Evolutionary conservation across 2,329 filamentous ascomycete species (phyloP).

Genomic region (Aspergillus jensenii): DNA sequence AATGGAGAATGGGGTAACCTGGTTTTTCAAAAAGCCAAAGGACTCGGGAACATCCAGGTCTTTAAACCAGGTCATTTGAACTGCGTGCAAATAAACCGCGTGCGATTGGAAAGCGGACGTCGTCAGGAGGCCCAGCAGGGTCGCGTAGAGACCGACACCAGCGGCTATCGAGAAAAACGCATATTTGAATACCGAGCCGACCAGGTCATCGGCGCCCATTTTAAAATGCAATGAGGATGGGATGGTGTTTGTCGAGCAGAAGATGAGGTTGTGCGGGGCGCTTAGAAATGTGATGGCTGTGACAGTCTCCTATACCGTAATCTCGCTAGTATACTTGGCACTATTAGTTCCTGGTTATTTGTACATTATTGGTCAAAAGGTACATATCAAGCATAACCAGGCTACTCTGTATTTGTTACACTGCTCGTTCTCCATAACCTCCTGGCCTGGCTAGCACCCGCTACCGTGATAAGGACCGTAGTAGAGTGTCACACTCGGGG

Average conservation of each 20-base stretch:
- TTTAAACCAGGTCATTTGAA: conserved; percentile 57
- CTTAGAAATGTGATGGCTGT: too few species aligned
- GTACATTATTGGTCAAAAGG: too few species aligned
- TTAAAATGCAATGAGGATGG: not conserved
- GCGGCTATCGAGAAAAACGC: conserved; percentile 7
- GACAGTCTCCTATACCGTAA: too few species aligned
- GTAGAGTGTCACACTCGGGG: too few species aligned
- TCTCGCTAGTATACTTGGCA: too few species aligned
- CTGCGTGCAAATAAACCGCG: conserved; percentile 56
- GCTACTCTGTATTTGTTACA: too few species aligned
- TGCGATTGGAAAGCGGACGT: conserved; percentile 52
- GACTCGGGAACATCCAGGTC: conserved; percentile 50
- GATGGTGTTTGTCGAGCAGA: not conserved
- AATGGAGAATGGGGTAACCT: conserved; percentile 51
- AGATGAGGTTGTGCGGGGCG: too few species aligned
- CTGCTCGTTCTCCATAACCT: too few species aligned
- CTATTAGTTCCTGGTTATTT: too few species aligned
- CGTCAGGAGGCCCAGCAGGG: conserved; percentile 48
- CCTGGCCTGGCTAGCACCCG: too few species aligned
- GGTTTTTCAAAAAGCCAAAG: conserved; percentile 51
- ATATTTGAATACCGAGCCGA: conserved; percentile 1
- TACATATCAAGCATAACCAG: too few species aligned
- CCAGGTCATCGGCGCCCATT: not conserved
- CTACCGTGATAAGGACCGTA: too few species aligned
- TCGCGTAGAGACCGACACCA: conserved; percentile 40